These are phyloP conservation scores for Nymphaea colorata DNA, from an alignment of 164 flowering plant genomes.

Conservation along the genomic window DNA sequence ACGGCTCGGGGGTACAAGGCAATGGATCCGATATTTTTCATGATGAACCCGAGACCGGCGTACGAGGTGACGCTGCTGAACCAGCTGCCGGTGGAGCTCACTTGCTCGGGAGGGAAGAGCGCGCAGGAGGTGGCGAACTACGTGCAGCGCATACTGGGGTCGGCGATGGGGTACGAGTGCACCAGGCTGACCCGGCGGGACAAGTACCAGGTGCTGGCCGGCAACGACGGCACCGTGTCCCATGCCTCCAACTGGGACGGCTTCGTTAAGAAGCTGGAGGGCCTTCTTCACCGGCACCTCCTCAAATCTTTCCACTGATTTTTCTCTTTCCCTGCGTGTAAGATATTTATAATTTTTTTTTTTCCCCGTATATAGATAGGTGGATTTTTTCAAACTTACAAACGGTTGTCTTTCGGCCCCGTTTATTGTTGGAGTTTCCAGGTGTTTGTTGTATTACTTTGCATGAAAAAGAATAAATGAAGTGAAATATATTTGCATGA, in stretches of 20 bases:
- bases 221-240: slow-evolving; percentile 78
- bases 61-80: slow-evolving; percentile 90
- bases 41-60: slow-evolving; percentile 88
- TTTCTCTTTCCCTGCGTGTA: too few relatives aligned
- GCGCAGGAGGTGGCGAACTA: slow-evolving; percentile 90
- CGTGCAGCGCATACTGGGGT: slow-evolving; percentile 76
- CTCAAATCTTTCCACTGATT: too few relatives aligned
- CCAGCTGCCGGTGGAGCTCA: slow-evolving; percentile 77
- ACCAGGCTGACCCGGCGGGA: slow-evolving; percentile 89
- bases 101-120: slow-evolving; percentile 76
- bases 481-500: too few relatives aligned
- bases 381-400: too few relatives aligned
- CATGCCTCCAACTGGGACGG: slow-evolving; percentile 19
- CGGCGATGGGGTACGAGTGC: slow-evolving; percentile 88
- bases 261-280: slow-evolving; percentile 27
- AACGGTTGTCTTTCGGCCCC: too few relatives aligned
- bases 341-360: too few relatives aligned
- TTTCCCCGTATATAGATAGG: too few relatives aligned
- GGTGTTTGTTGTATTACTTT: too few relatives aligned
- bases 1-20: slow-evolving; percentile 94
- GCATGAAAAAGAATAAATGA: too few relatives aligned
- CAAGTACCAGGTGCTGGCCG: slow-evolving; percentile 80
- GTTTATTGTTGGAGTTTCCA: too few relatives aligned
- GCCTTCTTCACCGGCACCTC: slow-evolving; percentile 22
- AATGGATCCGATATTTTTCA: slow-evolving; percentile 79